A percentile compares a stretch with the other conserved stretches of the same genome.
Evolutionary conservation across 2,329 filamentous ascomycete genomes (phyloP).

Genomic region (Beauveria caledonica): DNA sequence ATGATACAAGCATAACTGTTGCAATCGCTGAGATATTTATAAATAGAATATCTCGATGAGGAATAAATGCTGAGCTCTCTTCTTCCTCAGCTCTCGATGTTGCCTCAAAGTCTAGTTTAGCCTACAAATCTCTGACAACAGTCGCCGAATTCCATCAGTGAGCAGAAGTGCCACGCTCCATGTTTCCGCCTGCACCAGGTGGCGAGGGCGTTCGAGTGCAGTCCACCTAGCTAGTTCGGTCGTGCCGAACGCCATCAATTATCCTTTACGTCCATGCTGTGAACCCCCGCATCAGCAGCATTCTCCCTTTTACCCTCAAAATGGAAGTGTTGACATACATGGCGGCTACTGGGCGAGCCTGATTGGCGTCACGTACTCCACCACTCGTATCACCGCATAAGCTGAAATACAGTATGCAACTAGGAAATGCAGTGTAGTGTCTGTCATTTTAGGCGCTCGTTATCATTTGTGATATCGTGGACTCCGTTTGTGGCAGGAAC

Average conservation of each 20-base stretch:
- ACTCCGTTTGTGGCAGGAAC: neutral
- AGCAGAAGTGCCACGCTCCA: too few species aligned
- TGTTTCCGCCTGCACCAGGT: too few species aligned
- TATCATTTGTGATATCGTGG: neutral
- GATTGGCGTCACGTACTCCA: neutral
- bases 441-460: neutral
- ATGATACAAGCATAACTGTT: neutral
- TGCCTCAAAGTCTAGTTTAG: too few species aligned
- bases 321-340: neutral
- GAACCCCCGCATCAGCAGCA: neutral
- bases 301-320: neutral
- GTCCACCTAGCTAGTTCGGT: too few species aligned
- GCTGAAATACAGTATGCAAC: neutral
- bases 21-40: too few species aligned
- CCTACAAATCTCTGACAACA: too few species aligned
- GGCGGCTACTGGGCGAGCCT: neutral
- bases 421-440: neutral
- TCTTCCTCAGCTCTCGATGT: too few species aligned
- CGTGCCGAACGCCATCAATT: too few species aligned
- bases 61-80: too few species aligned
- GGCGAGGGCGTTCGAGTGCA: too few species aligned
- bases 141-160: too few species aligned
- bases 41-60: too few species aligned
- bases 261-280: neutral
- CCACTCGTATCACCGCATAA: neutral